Percentiles rank a stretch among this genome's conserved stretches.
Evolutionary conservation across 768 basidiomycete genomes (phyloP).

Genomic region (Kockovaella imperatae): DNA sequence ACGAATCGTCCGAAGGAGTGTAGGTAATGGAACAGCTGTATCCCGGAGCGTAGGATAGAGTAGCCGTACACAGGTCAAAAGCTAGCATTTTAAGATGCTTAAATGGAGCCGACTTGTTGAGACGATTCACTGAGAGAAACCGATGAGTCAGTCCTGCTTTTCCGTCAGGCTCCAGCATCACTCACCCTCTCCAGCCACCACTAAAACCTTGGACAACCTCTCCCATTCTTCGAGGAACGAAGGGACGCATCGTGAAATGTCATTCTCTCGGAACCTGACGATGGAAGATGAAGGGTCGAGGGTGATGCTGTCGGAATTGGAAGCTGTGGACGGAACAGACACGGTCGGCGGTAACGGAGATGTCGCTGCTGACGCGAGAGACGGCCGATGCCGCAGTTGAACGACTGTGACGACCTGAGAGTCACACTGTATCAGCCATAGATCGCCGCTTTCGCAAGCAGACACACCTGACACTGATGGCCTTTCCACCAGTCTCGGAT

Average conservation of each 20-base stretch:
- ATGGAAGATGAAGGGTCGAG: slow-evolving; percentile 83
- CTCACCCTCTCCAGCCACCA: slow-evolving; percentile 79
- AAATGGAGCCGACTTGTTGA: slow-evolving; percentile 67
- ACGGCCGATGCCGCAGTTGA: slow-evolving; percentile 51
- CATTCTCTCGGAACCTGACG: slow-evolving; percentile 77
- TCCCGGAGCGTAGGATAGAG: slow-evolving; percentile 60
- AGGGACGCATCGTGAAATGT: slow-evolving; percentile 79
- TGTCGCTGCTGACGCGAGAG: slow-evolving; percentile 12
- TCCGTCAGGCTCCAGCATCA: not conserved
- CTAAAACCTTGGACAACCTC: slow-evolving; percentile 83
- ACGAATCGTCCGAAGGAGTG: slow-evolving; percentile 31
- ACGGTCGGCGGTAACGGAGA: slow-evolving; percentile 8
- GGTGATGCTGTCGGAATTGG: slow-evolving; percentile 69
- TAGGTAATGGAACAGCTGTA: slow-evolving; percentile 35
- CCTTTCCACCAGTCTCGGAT: slow-evolving; percentile 88
- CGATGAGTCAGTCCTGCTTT: not conserved
- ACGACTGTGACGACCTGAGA: slow-evolving; percentile 77
- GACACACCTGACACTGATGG: slow-evolving; percentile 55
- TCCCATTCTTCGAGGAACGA: slow-evolving; percentile 91
- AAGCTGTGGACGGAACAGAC: slow-evolving; percentile 46
- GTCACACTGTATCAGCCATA: slow-evolving; percentile 3
- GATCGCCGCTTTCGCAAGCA: not conserved
- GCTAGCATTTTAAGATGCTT: slow-evolving; percentile 71
- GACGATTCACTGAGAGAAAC: slow-evolving; percentile 65
- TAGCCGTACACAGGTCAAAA: slow-evolving; percentile 87